Conservation (phyloP, 2,329 filamentous ascomycete species). For the Colletotrichum eleusines region DNA sequence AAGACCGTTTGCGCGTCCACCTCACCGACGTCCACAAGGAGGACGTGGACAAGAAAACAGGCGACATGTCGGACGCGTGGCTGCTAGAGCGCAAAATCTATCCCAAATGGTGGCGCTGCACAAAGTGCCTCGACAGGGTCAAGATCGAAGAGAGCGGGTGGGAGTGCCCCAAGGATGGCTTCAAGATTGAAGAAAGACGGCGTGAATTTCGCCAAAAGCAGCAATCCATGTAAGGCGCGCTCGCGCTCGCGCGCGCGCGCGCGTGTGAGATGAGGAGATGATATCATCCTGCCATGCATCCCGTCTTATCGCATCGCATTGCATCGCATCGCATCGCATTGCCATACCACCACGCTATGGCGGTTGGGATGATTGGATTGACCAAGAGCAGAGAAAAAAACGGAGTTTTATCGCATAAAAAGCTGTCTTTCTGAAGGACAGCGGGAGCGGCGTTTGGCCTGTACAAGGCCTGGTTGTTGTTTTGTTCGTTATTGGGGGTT, state of each 20-base stretch:
- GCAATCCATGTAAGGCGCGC: not conserved
- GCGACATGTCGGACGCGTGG: constrained; percentile 54
- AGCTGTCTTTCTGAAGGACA: constrained; percentile 24
- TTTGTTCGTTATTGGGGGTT: not conserved
- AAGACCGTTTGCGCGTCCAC: constrained; percentile 69
- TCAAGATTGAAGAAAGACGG: constrained; percentile 41
- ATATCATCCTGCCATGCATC: not conserved
- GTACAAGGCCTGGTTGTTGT: constrained; percentile 4
- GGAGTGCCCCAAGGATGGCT: constrained; percentile 53
- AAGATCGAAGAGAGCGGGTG: constrained; percentile 55
- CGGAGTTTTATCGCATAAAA: constrained; percentile 37
- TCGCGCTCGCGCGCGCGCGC: not conserved
- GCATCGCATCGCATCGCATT: not conserved
- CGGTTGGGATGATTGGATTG: constrained; percentile 4
- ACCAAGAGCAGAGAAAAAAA: not conserved
- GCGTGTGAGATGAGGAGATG: not conserved
- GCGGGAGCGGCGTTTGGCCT: constrained; percentile 28
- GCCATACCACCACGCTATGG: not conserved
- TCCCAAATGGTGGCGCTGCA: constrained; percentile 66
- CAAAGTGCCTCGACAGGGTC: constrained; percentile 63
- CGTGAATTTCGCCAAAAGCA: constrained; percentile 42
- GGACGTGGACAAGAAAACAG: constrained; percentile 61
- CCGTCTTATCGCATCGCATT: not conserved
- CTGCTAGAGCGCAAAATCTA: constrained; percentile 54
- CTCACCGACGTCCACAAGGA: constrained; percentile 67